These are phyloP conservation scores for Rubia tinctorum DNA, from an alignment of 305 asterid genomes.

Conservation along the genomic window DNA sequence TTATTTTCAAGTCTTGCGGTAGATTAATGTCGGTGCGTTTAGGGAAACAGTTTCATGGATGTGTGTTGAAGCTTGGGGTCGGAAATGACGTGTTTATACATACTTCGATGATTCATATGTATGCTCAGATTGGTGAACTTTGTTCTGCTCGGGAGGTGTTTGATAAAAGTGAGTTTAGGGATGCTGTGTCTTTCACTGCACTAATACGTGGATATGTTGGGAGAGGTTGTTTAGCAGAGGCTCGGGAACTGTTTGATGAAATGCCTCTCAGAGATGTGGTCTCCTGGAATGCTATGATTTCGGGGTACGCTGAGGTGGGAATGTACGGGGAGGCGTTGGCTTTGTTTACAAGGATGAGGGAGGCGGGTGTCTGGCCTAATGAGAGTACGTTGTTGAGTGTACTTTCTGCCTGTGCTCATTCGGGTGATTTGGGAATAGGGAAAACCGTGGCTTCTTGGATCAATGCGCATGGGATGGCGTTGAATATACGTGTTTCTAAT, in stretches of 20 bases:
- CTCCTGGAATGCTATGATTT: slow-evolving; percentile 66
- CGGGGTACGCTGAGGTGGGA: slow-evolving; percentile 53
- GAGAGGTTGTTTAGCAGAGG: slow-evolving; percentile 44
- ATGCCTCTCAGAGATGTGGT: slow-evolving; percentile 63
- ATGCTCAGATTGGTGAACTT: slow-evolving; percentile 24
- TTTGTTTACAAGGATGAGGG: slow-evolving; percentile 54
- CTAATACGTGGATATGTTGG: slow-evolving; percentile 48
- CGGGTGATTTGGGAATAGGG: slow-evolving; percentile 42
- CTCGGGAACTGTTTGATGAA: slow-evolving; percentile 48
- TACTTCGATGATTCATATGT: slow-evolving; percentile 60
- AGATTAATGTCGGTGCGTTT: slow-evolving; percentile 22
- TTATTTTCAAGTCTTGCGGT: slow-evolving; percentile 54
- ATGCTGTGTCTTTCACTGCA: slow-evolving; percentile 71
- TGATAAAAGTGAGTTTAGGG: slow-evolving; percentile 48
- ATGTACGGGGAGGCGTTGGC: slow-evolving; percentile 44
- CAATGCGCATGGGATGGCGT: slow-evolving; percentile 23
- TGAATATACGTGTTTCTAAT: slow-evolving; percentile 44
- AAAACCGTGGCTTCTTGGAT: slow-evolving; percentile 45
- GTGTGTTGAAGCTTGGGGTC: slow-evolving; percentile 53
- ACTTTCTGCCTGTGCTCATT: slow-evolving; percentile 56
- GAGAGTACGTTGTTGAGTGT: slow-evolving; percentile 54
- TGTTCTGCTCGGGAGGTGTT: slow-evolving; percentile 31
- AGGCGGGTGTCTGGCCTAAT: slow-evolving; percentile 36
- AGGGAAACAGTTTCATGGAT: slow-evolving; percentile 64
- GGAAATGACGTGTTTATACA: slow-evolving; percentile 35